Percentiles rank a stretch among this genome's conserved stretches.
phyloP scores from a whole-genome alignment of 2,329 filamentous ascomycete genomes.

The Alternaria incomplexa region DNA sequence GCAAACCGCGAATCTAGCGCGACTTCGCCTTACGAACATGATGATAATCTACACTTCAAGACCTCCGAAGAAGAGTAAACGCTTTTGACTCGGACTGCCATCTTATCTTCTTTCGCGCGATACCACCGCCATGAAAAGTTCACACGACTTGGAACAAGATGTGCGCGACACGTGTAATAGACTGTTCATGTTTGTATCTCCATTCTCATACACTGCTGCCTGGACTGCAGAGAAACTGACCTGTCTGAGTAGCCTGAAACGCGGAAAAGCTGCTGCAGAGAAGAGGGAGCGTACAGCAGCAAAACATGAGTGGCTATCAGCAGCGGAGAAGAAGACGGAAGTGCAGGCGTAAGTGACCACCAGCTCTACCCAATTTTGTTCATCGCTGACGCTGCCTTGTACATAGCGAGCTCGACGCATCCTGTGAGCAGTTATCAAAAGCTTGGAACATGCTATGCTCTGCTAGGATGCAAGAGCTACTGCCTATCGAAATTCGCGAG shows the following conservation, averaged over 20 bases:
- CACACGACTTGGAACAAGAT: neutral
- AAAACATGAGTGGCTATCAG: neutral
- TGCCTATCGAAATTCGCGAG: neutral
- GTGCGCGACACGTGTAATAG: neutral
- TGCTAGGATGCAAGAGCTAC: neutral
- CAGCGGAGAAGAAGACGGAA: neutral
- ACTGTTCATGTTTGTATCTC: neutral
- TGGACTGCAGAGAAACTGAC: neutral
- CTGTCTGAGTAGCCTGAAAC: neutral
- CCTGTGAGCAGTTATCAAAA: neutral
- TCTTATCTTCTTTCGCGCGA: neutral
- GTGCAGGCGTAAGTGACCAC: neutral
- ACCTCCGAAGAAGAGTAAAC: neutral
- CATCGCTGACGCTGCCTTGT: neutral
- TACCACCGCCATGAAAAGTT: neutral
- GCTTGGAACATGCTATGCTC: neutral
- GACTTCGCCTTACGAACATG: neutral
- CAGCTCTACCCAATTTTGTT: neutral
- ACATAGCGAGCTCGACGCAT: neutral
- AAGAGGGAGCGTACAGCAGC: neutral
- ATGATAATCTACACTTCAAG: neutral
- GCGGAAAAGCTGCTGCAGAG: neutral
- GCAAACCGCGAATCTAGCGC: neutral
- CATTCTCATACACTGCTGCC: neutral
- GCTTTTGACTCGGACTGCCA: neutral